Conservation (phyloP, 305 asterid genomes). For the Fraxinus dipetala region DNA sequence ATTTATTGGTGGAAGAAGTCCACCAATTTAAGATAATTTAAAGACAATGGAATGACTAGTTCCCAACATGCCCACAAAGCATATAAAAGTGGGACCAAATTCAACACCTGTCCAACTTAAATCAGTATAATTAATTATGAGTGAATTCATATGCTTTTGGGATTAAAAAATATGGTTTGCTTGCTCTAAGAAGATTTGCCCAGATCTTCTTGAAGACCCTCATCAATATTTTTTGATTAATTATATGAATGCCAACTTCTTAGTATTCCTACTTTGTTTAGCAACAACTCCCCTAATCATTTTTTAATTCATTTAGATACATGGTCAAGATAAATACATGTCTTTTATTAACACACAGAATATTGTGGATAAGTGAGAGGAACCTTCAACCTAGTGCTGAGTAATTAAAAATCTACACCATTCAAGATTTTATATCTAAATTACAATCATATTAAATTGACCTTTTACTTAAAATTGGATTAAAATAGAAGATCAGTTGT, state of each 20-base stretch:
- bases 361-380: neutral
- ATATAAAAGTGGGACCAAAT: constrained; percentile 55
- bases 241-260: constrained; percentile 45
- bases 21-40: constrained; percentile 44
- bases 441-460: neutral
- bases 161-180: constrained; percentile 40
- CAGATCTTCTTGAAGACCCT: constrained; percentile 46
- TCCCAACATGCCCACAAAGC: constrained; percentile 52
- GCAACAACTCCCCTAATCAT: constrained; percentile 42
- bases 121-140: constrained; percentile 36
- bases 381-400: neutral
- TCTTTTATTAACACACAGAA: constrained; percentile 18
- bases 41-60: constrained; percentile 53
- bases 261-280: constrained; percentile 55
- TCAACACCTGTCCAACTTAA: constrained; percentile 59
- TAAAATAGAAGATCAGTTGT: neutral
- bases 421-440: neutral
- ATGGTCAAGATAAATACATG: constrained; percentile 47
- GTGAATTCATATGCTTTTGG: constrained; percentile 55
- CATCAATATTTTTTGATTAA: constrained; percentile 37
- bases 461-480: neutral
- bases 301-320: constrained; percentile 32
- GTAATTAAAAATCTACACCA: neutral
- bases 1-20: constrained; percentile 53
- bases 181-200: constrained; percentile 74